phyloP scores from a whole-genome alignment of 768 basidiomycete species.

The Leccinum disarticulatum region DNA sequence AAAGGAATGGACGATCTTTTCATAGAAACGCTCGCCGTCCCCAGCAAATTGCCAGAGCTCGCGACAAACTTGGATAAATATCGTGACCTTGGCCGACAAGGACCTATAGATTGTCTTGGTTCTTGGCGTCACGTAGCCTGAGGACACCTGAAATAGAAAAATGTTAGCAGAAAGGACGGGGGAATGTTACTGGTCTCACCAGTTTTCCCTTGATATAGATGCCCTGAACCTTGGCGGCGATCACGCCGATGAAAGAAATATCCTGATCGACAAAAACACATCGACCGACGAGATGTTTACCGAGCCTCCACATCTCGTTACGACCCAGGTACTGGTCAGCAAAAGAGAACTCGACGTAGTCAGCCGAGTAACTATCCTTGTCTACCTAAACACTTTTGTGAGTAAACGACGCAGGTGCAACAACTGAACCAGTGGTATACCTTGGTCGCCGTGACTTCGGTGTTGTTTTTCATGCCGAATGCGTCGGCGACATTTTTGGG shows the following conservation, averaged over 20 bases:
- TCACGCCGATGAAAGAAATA: slow-evolving; percentile 78
- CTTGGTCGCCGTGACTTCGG: slow-evolving; percentile 71
- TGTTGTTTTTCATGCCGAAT: slow-evolving; percentile 69
- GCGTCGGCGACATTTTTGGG: slow-evolving; percentile 70
- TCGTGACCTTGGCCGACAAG: slow-evolving; percentile 86
- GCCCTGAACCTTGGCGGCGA: slow-evolving; percentile 76
- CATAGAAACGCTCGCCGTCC: slow-evolving; percentile 93
- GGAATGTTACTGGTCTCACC: slow-evolving; percentile 37
- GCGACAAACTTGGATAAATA: slow-evolving; percentile 94
- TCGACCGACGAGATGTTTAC: slow-evolving; percentile 75
- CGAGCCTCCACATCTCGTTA: slow-evolving; percentile 95
- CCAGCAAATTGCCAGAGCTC: slow-evolving; percentile 97
- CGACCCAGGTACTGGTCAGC: slow-evolving; percentile 95
- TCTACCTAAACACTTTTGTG: slow-evolving; percentile 54
- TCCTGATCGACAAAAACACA: slow-evolving; percentile 86
- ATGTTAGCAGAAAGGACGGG: slow-evolving; percentile 1
- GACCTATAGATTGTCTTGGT: slow-evolving; percentile 91
- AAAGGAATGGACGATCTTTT: no score
- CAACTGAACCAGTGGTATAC: slow-evolving; percentile 33
- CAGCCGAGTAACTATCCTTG: slow-evolving; percentile 57
- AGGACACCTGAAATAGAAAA: slow-evolving; percentile 57
- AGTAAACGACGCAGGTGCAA: slow-evolving; percentile 9
- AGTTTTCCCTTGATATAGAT: slow-evolving; percentile 72
- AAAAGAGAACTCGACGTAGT: slow-evolving; percentile 87
- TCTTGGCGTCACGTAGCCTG: slow-evolving; percentile 74